Evolutionary conservation across 768 basidiomycete species (phyloP), one percentile per base, ranked within the genome.

Genomic region (Cyclocybe aegerita): DNA sequence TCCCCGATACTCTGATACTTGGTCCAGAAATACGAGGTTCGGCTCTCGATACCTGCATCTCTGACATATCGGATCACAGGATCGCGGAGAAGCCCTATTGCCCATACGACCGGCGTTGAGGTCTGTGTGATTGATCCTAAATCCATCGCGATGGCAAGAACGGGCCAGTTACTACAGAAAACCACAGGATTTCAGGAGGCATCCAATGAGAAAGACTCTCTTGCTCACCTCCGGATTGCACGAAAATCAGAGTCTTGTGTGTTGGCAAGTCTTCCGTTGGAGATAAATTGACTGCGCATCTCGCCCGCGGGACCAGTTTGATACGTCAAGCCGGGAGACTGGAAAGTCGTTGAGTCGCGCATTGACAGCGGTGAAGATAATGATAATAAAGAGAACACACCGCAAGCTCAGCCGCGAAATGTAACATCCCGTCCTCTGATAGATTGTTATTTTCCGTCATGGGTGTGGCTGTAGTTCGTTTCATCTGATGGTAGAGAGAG

Each of bases 361-460:
- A 15, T 30, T 11, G 10, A 16, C n/a, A 23, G 7, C 4, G 3
- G 29, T 37, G 15, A 37, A 7, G 29, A 6, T n/a, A n/a, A n/a
- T n/a, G n/a, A n/a, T n/a, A n/a, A n/a, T n/a, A 5, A 32, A 38
- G 35, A n/a, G 8, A 16, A 51, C 54, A 37, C 36, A 55, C 54
- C 12, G 50, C 17, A 16, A 61, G 66, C 2, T 58, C 56, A 1
- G 72, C 74, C 1, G 80, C 78, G 54, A 79, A 78, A 56, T 73
- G 78, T 0, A 70, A 73, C 4, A 69, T 66, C 8, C 74, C 74
- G 64, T 83, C 80, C 60, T 79, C 72, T 11, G 79, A 77, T 46
- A 73, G 73, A 52, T 81, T 78, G 4, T 57, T 52, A 48, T 70
- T 64, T 49, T 83, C 83, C 1, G 64, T 53, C 57, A 72, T 70